A percentile compares a stretch with the other conserved stretches of the same genome.
These are phyloP conservation scores for Fusarium sarcochroum DNA, from an alignment of 2,329 filamentous ascomycete genomes.

Conservation along the genomic window DNA sequence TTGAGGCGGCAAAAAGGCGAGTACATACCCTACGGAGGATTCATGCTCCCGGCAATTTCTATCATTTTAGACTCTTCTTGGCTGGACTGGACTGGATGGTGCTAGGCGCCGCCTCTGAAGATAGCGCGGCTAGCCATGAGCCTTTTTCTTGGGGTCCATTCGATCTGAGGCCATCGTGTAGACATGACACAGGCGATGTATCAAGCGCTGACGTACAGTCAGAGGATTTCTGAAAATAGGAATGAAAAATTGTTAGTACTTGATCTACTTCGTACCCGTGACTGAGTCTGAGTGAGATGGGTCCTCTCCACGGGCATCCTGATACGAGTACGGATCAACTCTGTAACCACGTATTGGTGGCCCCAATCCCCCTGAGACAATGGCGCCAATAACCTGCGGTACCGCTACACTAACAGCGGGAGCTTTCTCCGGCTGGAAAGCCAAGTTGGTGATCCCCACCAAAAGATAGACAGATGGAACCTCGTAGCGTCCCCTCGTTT, in stretches of 20 bases:
- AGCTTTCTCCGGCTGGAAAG: constrained; percentile 46
- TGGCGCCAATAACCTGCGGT: constrained; percentile 39
- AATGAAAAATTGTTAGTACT: background rate
- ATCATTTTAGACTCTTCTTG: constrained; percentile 2
- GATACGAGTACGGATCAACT: constrained; percentile 43
- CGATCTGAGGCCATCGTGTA: constrained; percentile 15
- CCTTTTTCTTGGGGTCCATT: constrained; percentile 27
- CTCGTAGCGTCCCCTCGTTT: background rate
- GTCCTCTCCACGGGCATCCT: constrained; percentile 13
- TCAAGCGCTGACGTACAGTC: constrained; percentile 30
- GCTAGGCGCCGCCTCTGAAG: constrained; percentile 31
- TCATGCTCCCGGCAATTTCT: constrained; percentile 8
- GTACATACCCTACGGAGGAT: constrained; percentile 8
- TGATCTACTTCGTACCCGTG: constrained; percentile 16
- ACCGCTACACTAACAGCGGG: constrained; percentile 47
- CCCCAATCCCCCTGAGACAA: constrained; percentile 43
- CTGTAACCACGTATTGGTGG: constrained; percentile 21
- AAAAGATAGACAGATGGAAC: constrained; percentile 23
- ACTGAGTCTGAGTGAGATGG: constrained; percentile 26
- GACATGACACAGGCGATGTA: constrained; percentile 36
- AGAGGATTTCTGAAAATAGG: constrained; percentile 29
- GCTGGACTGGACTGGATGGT: constrained; percentile 19
- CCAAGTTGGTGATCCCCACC: constrained; percentile 35
- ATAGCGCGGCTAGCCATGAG: constrained; percentile 34
- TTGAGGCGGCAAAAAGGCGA: constrained; percentile 16